Evolutionary conservation across 2,329 filamentous ascomycete genomes (phyloP).

Genomic region (Fusarium graminum): DNA sequence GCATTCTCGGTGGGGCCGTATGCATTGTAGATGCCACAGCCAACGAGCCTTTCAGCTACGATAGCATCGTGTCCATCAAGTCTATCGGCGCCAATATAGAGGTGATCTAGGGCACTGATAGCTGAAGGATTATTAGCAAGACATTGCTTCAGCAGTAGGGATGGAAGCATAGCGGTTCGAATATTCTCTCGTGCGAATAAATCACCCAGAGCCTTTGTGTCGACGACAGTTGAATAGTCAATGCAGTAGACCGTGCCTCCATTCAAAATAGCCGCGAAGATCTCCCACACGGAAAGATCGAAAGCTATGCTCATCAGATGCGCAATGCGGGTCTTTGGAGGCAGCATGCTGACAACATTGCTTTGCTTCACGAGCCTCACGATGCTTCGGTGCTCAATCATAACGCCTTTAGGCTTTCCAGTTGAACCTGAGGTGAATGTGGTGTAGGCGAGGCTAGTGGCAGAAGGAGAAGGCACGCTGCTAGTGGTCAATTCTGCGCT

Average conservation of each 20-base stretch:
- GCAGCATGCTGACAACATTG: background rate
- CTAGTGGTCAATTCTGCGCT: background rate
- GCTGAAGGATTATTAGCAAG: background rate
- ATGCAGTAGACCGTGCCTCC: conserved; percentile 1
- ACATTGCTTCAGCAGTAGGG: conserved; percentile 1
- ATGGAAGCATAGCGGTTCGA: no score
- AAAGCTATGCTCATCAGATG: conserved; percentile 4
- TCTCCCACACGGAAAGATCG: background rate
- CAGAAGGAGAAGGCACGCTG: background rate
- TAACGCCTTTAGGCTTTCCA: conserved; percentile 43
- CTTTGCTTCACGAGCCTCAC: background rate
- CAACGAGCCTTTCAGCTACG: background rate
- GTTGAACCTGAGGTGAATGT: conserved; percentile 47
- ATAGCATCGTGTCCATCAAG: conserved; percentile 20
- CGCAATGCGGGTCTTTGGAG: background rate
- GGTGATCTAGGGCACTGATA: background rate
- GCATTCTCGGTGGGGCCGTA: conserved; percentile 8
- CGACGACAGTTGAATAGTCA: background rate
- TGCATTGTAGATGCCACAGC: conserved; percentile 1
- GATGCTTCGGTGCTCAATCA: conserved; percentile 29
- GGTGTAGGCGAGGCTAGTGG: conserved; percentile 37
- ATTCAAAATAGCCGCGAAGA: conserved; percentile 1
- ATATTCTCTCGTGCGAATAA: background rate
- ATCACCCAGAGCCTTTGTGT: background rate
- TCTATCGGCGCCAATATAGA: conserved; percentile 42